These are phyloP conservation scores for Insectozyma bohioensis DNA, from an alignment of 1,139 yeast genomes.

Conservation along the genomic window DNA sequence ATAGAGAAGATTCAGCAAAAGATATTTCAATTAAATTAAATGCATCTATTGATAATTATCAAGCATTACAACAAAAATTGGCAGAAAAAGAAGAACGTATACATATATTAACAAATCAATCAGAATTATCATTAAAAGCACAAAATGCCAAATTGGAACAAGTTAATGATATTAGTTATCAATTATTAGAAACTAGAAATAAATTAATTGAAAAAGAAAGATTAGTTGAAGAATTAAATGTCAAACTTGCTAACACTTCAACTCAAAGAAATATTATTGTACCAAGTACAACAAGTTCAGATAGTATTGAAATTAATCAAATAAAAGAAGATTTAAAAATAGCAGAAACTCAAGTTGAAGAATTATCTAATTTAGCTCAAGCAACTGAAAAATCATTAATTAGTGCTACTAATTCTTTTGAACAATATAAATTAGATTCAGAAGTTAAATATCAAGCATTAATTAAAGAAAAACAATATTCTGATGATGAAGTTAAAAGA, in stretches of 20 bases:
- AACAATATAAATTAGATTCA: constrained; percentile 27
- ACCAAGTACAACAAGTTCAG: constrained; percentile 6
- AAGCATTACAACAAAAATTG: constrained; percentile 50
- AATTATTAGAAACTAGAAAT: constrained; percentile 43
- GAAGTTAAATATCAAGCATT: constrained; percentile 23
- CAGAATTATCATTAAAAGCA: constrained; percentile 58
- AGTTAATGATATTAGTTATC: constrained; percentile 48
- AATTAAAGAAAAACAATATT: constrained; percentile 22
- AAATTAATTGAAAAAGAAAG: constrained; percentile 34
- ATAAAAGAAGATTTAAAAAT: constrained; percentile 36
- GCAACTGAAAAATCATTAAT: constrained; percentile 44
- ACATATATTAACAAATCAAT: constrained; percentile 45
- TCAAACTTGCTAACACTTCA: constrained; percentile 17
- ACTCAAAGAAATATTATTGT: constrained; percentile 6
- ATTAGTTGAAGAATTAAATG: constrained; percentile 25
- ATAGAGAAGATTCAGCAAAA: constrained; percentile 54
- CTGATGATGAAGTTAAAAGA: constrained; percentile 21
- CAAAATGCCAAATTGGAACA: constrained; percentile 68
- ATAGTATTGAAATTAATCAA: constrained; percentile 30
- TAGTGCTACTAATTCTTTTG: constrained; percentile 39
- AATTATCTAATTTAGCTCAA: constrained; percentile 38
- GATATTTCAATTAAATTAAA: constrained; percentile 53
- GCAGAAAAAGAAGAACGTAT: constrained; percentile 52
- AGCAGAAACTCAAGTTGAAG: constrained; percentile 40
- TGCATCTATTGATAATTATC: constrained; percentile 52